These are phyloP conservation scores for Globisporangium solare DNA, from an alignment of 352 stramenopile genomes.

Conservation along the genomic window DNA sequence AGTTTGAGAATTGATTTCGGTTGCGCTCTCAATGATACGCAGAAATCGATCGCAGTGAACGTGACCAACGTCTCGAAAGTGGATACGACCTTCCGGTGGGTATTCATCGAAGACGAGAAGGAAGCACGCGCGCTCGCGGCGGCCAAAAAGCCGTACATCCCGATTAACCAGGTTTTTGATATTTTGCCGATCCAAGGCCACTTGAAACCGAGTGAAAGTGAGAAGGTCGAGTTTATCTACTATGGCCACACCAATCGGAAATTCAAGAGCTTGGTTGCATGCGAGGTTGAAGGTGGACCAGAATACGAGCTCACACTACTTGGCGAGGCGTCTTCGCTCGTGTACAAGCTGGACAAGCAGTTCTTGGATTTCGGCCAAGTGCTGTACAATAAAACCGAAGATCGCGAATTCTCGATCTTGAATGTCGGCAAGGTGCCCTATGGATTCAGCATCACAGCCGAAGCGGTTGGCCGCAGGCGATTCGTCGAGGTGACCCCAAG, in stretches of 20 bases:
- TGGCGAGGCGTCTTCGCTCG: conserved; percentile 90
- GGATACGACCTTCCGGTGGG: conserved; percentile 85
- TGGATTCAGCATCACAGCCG: conserved; percentile 56
- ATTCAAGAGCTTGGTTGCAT: conserved; percentile 85
- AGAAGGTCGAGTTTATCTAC: conserved; percentile 92
- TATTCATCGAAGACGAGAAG: conserved; percentile 93
- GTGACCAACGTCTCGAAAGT: conserved; percentile 92
- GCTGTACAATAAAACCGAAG: conserved; percentile 90
- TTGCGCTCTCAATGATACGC: conserved; percentile 94
- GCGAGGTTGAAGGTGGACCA: conserved; percentile 91
- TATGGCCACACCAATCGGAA: conserved; percentile 91
- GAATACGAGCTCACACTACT: conserved; percentile 89
- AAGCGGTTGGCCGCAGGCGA: conserved; percentile 35
- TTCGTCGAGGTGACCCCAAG: conserved; percentile 76
- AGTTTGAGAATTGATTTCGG: conserved; percentile 90
- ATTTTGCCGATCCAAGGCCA: conserved; percentile 90
- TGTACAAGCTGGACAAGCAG: conserved; percentile 89
- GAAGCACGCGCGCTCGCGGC: conserved; percentile 53
- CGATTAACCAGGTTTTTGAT: conserved; percentile 93
- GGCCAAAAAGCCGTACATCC: conserved; percentile 81
- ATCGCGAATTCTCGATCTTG: conserved; percentile 89
- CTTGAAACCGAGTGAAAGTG: conserved; percentile 84
- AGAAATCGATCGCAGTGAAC: conserved; percentile 80
- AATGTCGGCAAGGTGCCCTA: conserved; percentile 94
- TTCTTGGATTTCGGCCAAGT: conserved; percentile 92